Percentiles rank a stretch among this genome's conserved stretches.
Evolutionary conservation across 345 rosid species (phyloP).

Genomic region (Microthlaspi erraticum): DNA sequence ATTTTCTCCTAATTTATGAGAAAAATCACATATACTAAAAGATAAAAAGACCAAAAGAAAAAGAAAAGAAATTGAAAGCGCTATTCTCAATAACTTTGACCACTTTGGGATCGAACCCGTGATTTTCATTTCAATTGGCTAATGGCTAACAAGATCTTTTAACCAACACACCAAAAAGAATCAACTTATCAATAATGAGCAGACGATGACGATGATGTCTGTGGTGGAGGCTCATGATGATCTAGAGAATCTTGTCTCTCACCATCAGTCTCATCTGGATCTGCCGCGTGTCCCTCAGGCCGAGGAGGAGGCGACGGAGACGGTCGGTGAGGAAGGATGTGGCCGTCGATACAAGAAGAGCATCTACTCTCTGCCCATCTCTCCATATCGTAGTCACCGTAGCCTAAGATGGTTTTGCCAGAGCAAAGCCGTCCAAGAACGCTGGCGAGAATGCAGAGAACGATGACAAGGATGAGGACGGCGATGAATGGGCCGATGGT

Average conservation of each 20-base stretch:
- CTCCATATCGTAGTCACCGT: constrained; percentile 68
- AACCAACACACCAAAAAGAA: background rate
- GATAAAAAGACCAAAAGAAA: background rate
- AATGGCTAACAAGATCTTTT: background rate
- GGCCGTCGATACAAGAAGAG: constrained; percentile 79
- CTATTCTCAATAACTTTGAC: constrained; percentile 25
- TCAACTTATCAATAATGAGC: constrained; percentile 16
- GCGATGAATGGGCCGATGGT: constrained; percentile 62
- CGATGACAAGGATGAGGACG: constrained; percentile 54
- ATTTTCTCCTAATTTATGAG: background rate
- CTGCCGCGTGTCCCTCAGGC: constrained; percentile 31
- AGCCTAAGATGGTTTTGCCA: constrained; percentile 64
- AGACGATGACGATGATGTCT: constrained; percentile 17
- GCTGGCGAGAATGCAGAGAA: constrained; percentile 55
- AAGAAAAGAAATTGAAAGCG: constrained; percentile 1
- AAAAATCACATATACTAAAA: background rate
- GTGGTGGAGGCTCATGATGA: constrained; percentile 30
- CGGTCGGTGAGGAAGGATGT: constrained; percentile 48
- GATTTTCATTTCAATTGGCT: constrained; percentile 10
- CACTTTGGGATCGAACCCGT: constrained; percentile 11
- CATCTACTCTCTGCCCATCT: constrained; percentile 74
- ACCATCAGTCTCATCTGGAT: constrained; percentile 47
- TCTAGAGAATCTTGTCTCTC: constrained; percentile 42
- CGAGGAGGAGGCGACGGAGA: constrained; percentile 21
- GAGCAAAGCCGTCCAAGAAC: constrained; percentile 78